These are phyloP conservation scores for Tilletia walkeri DNA, from an alignment of 1,284 basidiomycete genomes.

Conservation along the genomic window DNA sequence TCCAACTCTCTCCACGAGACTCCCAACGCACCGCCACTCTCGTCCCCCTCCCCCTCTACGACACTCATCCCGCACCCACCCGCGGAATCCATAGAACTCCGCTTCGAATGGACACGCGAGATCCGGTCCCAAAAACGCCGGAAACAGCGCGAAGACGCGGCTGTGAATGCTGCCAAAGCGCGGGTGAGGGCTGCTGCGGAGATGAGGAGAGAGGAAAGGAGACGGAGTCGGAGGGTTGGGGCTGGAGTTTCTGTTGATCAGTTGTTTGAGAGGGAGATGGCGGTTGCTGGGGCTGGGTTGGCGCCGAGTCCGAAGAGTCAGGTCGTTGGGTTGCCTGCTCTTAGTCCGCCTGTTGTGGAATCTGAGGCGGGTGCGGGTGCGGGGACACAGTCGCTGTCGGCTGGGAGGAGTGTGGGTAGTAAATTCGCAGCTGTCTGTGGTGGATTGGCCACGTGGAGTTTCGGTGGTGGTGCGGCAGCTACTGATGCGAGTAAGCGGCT, in stretches of 20 bases:
- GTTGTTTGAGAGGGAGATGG: too few relatives aligned
- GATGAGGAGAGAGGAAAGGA: background rate
- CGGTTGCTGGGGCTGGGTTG: too few relatives aligned
- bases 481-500: background rate
- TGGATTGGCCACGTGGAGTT: background rate
- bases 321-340: background rate
- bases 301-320: background rate
- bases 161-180: slow-evolving; percentile 19
- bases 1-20: too few relatives aligned
- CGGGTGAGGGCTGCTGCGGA: slow-evolving; percentile 14
- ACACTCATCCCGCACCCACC: slow-evolving; percentile 29
- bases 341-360: background rate
- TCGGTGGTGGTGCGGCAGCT: background rate
- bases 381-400: background rate
- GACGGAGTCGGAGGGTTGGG: background rate
- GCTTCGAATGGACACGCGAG: slow-evolving; percentile 51
- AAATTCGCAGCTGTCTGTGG: background rate
- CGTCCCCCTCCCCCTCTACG: too few relatives aligned
- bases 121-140: slow-evolving; percentile 20
- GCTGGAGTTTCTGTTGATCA: too few relatives aligned
- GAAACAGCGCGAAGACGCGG: slow-evolving; percentile 21
- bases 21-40: background rate
- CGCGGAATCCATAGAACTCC: slow-evolving; percentile 32
- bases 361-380: too few relatives aligned
- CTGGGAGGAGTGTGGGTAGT: background rate